Percentiles rank a stretch among this genome's conserved stretches.
phyloP scores from a whole-genome alignment of 1,284 basidiomycete genomes.

The Malassezia furfur region DNA sequence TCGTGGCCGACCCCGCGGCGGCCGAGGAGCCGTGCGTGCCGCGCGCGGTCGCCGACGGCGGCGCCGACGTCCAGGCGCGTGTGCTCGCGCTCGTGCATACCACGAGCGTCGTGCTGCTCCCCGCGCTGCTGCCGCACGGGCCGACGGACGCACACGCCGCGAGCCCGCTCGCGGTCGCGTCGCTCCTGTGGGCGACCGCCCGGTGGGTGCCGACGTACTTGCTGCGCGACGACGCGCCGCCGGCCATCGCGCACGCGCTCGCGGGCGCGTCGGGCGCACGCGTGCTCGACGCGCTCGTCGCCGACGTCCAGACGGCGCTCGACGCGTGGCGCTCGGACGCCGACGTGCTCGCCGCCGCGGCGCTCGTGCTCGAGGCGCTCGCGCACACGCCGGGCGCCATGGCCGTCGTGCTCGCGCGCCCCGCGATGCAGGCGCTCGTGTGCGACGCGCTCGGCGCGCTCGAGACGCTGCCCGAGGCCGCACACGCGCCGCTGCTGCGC shows the following conservation, averaged over 20 bases:
- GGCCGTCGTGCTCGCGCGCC: conserved; percentile 24
- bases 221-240: conserved; percentile 16
- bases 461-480: conserved; percentile 30
- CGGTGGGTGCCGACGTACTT: conserved; percentile 40
- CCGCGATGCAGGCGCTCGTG: conserved; percentile 29
- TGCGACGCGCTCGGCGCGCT: conserved; percentile 21
- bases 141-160: conserved; percentile 20
- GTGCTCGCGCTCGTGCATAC: conserved; percentile 25
- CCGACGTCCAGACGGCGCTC: conserved; percentile 18
- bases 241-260: conserved; percentile 20
- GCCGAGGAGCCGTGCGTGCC: conserved; percentile 33
- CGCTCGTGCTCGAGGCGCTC: conserved; percentile 26
- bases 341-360: conserved; percentile 30
- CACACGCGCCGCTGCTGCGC: conserved; percentile 30
- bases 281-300: conserved; percentile 25
- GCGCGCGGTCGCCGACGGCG: conserved; percentile 18
- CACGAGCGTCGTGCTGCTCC: conserved; percentile 26
- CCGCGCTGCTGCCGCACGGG: conserved; percentile 21
- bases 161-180: conserved; percentile 37
- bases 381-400: conserved; percentile 28
- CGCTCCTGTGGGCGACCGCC: conserved; percentile 34
- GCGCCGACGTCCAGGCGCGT: conserved; percentile 16
- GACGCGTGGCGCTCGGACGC: conserved; percentile 33
- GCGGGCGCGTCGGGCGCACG: conserved; percentile 21
- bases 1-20: conserved; percentile 28